Conservation (phyloP, 768 basidiomycete species). For the Mycena rebaudengoi region DNA sequence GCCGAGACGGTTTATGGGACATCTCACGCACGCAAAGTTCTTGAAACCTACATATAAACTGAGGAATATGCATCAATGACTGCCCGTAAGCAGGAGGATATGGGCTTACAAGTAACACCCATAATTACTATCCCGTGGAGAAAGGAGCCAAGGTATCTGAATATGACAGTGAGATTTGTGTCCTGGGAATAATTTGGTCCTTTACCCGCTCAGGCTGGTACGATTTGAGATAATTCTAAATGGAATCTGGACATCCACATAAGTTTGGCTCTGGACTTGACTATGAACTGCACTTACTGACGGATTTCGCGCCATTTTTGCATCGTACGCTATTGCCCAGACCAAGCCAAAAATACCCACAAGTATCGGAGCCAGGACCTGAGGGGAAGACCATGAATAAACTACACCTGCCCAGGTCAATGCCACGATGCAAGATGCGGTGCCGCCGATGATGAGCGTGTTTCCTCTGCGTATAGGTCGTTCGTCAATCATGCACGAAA, state of each 20-base stretch:
- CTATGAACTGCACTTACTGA: neutral
- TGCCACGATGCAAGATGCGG: constrained; percentile 38
- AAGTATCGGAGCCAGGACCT: constrained; percentile 50
- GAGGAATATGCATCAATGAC: too few species aligned
- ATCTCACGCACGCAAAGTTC: too few species aligned
- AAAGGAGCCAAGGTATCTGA: neutral
- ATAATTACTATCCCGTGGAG: neutral
- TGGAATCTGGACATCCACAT: neutral
- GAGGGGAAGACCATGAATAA: constrained; percentile 47
- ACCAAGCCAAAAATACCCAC: constrained; percentile 38
- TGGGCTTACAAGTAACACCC: neutral
- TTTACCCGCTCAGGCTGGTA: neutral
- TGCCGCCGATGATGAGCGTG: constrained; percentile 37
- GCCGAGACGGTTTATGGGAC: too few species aligned
- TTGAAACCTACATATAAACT: too few species aligned
- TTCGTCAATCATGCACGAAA: constrained; percentile 35
- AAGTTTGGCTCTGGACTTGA: too few species aligned
- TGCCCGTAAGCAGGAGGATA: too few species aligned
- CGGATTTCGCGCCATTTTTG: neutral
- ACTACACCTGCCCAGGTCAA: constrained; percentile 51
- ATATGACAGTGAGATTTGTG: neutral
- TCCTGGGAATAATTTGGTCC: neutral
- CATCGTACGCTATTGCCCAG: neutral
- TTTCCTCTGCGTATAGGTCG: constrained; percentile 43
- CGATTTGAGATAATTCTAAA: neutral